Evolutionary conservation across 768 basidiomycete genomes (phyloP).

Genomic region (Boletus rubropictus): DNA sequence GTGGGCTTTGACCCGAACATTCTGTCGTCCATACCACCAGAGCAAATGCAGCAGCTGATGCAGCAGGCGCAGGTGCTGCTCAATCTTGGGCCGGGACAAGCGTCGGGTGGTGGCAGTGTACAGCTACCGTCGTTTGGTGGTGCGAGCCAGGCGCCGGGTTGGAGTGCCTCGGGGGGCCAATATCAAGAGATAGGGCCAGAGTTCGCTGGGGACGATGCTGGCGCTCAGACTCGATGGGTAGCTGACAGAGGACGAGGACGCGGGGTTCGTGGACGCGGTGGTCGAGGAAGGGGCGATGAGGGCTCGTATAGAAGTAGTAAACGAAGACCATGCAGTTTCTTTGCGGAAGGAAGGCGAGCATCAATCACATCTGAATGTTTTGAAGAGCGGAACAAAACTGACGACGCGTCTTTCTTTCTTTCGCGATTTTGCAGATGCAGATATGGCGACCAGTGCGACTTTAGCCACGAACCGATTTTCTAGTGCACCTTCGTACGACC

Average conservation of each 20-base stretch:
- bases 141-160: slow-evolving; percentile 32
- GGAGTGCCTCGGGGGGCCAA: slow-evolving; percentile 36
- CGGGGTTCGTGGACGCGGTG: slow-evolving; percentile 53
- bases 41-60: slow-evolving; percentile 61
- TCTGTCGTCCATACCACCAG: slow-evolving; percentile 42
- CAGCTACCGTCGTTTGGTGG: slow-evolving; percentile 34
- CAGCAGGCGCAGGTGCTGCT: slow-evolving; percentile 36
- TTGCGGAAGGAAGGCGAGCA: slow-evolving; percentile 90
- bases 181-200: slow-evolving; percentile 47
- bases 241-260: slow-evolving; percentile 47
- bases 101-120: slow-evolving; percentile 25
- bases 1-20: slow-evolving; percentile 40
- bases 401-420: slow-evolving; percentile 29
- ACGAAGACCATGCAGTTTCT: slow-evolving; percentile 88
- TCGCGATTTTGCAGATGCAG: slow-evolving; percentile 67
- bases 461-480: slow-evolving; percentile 56
- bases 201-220: slow-evolving; percentile 40
- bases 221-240: slow-evolving; percentile 42
- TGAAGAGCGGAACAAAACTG: slow-evolving; percentile 29
- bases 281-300: slow-evolving; percentile 50
- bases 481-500: slow-evolving; percentile 10
- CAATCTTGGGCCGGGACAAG: slow-evolving; percentile 26
- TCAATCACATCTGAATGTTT: slow-evolving; percentile 34
- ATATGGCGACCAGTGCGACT: slow-evolving; percentile 86
- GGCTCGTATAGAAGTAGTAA: slow-evolving; percentile 72